Base-by-base conservation (phyloP, 805 yeast species). In the Candida lessepsii region DNA sequence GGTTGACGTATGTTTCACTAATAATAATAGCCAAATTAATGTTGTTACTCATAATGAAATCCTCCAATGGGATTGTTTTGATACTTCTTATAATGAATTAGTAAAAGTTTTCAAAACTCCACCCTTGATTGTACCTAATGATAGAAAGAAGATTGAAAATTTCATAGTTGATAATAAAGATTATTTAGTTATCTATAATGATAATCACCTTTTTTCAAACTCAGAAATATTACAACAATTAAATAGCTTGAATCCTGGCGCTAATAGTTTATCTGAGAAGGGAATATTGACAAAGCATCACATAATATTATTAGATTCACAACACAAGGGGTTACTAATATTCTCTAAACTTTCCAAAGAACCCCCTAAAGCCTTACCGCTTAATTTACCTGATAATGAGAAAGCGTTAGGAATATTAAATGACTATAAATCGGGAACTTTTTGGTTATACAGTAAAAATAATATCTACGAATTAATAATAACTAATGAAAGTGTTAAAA, bases 401-500 rank as follows among this genome's bases (percentile, higher is more conserved):
- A 35, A 38, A 13, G 40, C 63, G 1, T 11, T 54, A 14, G 71
- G 69, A 3, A 45, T 66, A 2, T 49, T 60, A 1, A 57, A 61
- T 5, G 74, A 68, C 40, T 40, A 51, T 24, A 31, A 31, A 2
- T 46, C 52, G 2, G 54, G 68, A 1, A 86, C 98, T 0, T 85
- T 68, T 50, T 93, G 99, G 99, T 60, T 85, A 3, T 86, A 68
- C 51, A 78, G 93, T 0, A 59, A 65, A 9, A 54, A 62, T 4
- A 70, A 70, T 35, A 78, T 93, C 8, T 85, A 74, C 54, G 99
- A 93, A 56, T 61, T 93, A 5, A 71, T 83, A 8, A 66, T 86
- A 9, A 73, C 73, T 25, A 75, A 83, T 52, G 97, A 91, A 57
- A 69, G 80, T 4, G 65, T 73, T 4, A 84, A 84, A 18, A 80